These are phyloP conservation scores for Didymella segeticola DNA, from an alignment of 2,329 filamentous ascomycete species.

Conservation along the genomic window DNA sequence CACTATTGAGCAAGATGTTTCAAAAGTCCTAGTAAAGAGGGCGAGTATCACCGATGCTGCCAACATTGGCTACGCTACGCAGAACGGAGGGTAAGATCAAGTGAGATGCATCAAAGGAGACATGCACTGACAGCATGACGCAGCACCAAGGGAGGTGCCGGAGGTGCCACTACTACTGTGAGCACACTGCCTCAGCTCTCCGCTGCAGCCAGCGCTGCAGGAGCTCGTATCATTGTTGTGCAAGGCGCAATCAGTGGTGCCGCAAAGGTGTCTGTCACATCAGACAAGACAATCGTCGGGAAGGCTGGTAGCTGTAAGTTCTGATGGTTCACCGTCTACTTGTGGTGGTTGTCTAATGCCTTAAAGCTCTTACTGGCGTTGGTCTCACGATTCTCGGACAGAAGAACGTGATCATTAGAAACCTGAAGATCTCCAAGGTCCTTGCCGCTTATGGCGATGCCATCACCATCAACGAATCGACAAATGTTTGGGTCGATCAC, in stretches of 20 bases:
- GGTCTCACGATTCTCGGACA: conserved; percentile 61
- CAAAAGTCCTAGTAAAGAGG: conserved; percentile 19
- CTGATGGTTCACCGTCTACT: too few species aligned
- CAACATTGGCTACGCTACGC: conserved; percentile 52
- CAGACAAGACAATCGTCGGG: conserved; percentile 36
- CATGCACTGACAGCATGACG: not conserved
- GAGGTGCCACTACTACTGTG: conserved; percentile 61
- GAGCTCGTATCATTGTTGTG: conserved; percentile 33
- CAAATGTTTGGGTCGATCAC: conserved; percentile 69
- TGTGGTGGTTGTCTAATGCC: conserved; percentile 37
- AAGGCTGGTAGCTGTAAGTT: conserved; percentile 52
- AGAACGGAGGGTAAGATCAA: conserved; percentile 49
- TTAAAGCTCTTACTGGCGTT: conserved; percentile 50
- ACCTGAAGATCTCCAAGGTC: conserved; percentile 64
- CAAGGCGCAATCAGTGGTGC: conserved; percentile 33
- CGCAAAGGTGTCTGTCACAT: conserved; percentile 30
- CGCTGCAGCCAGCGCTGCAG: conserved; percentile 51
- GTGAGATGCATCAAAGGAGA: too few species aligned
- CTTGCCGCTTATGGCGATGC: conserved; percentile 65
- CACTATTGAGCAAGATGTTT: conserved; percentile 11
- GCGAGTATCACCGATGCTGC: conserved; percentile 26
- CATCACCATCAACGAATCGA: conserved; percentile 63
- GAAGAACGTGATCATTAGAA: conserved; percentile 68
- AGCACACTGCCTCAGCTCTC: conserved; percentile 59
- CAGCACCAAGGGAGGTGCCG: conserved; percentile 61